Evolutionary conservation across 768 basidiomycete species (phyloP).

Genomic region (Mycena rosella): DNA sequence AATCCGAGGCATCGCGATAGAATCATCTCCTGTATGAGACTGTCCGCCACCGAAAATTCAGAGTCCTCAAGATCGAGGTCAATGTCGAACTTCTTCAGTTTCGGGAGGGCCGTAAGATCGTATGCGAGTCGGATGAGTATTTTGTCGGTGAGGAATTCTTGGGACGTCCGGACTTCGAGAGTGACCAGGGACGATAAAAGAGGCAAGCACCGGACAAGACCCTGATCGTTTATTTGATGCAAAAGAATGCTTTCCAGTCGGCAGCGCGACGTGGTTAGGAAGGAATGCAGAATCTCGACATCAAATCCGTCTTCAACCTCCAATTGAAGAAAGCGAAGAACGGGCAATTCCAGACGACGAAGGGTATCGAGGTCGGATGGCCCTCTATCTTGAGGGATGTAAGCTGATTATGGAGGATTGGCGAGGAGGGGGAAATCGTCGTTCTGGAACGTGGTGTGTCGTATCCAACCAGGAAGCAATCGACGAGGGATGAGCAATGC

Average conservation of each 20-base stretch:
- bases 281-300: background rate
- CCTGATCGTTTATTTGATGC: background rate
- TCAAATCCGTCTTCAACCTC: background rate
- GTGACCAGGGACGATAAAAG: background rate
- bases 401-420: background rate
- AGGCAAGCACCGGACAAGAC: background rate
- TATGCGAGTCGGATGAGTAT: background rate
- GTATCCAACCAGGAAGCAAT: conserved; percentile 2
- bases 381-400: background rate
- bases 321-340: background rate
- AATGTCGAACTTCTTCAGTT: background rate
- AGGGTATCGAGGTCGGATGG: background rate
- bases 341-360: background rate
- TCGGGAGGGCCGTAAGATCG: background rate
- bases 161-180: conserved; percentile 1
- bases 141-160: background rate
- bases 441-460: background rate
- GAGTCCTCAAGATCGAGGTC: background rate
- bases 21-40: background rate
- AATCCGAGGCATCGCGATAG: conserved; percentile 1
- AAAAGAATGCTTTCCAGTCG: background rate
- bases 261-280: background rate
- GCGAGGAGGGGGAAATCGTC: background rate
- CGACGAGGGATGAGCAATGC: conserved; percentile 5
- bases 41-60: background rate